Percentiles rank a stretch among this genome's conserved stretches.
phyloP scores from a whole-genome alignment of 257 asterid species.

The Solanum ahanhuiri region DNA sequence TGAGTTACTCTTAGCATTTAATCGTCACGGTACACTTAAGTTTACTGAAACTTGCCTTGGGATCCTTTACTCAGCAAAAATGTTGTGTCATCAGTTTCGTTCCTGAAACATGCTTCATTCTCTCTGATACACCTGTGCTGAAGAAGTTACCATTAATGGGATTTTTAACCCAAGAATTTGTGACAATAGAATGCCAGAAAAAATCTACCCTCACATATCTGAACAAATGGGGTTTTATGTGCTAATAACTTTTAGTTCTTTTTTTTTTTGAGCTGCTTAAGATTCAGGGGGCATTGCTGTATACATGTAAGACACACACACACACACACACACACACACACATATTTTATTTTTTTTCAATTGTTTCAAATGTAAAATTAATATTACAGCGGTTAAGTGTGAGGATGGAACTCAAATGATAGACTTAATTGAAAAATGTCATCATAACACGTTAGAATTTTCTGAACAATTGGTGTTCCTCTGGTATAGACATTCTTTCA shows the following conservation, averaged over 20 bases:
- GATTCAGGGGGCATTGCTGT: not conserved
- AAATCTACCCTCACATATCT: not conserved
- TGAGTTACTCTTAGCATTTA: not conserved
- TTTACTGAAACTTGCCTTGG: not conserved
- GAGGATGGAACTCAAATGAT: not conserved
- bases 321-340: too few relatives aligned
- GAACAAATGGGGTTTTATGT: not conserved
- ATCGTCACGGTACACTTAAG: not conserved
- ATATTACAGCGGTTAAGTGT: not conserved
- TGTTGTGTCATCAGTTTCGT: not conserved
- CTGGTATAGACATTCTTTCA: not conserved
- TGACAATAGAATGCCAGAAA: not conserved
- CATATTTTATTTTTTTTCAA: not conserved
- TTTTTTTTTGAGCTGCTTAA: not conserved
- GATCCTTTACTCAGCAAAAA: not conserved
- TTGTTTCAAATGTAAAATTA: not conserved
- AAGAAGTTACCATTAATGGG: not conserved
- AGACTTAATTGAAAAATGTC: not conserved
- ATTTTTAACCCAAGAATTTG: not conserved
- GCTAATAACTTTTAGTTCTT: not conserved
- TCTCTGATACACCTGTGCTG: not conserved
- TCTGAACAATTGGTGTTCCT: not conserved
- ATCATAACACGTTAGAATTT: not conserved
- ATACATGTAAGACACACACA: not conserved
- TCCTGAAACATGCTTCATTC: not conserved